These are phyloP conservation scores for Colletotrichum gloeosporioides DNA, from an alignment of 2,329 filamentous ascomycete species.

Conservation along the genomic window DNA sequence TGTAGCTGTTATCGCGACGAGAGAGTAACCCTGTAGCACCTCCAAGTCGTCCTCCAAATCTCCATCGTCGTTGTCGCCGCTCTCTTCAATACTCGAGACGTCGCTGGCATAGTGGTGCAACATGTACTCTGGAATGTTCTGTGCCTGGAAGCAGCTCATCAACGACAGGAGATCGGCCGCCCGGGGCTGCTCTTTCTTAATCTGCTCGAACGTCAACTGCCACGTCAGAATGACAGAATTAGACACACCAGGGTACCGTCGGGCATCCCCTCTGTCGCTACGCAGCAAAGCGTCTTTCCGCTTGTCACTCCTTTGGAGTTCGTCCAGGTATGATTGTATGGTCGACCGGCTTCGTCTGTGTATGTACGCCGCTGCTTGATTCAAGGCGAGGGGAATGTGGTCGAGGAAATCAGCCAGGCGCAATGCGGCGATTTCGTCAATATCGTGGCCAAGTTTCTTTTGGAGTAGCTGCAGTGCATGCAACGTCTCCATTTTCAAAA, in stretches of 20 bases:
- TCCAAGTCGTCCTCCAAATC: conserved; percentile 29
- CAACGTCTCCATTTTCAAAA: conserved; percentile 27
- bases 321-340: conserved; percentile 29
- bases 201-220: conserved; percentile 35
- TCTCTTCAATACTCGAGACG: not conserved
- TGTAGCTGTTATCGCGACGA: conserved; percentile 30
- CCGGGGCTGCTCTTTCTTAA: conserved; percentile 32
- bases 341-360: conserved; percentile 16
- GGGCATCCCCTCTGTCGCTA: not conserved
- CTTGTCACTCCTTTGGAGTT: conserved; percentile 28
- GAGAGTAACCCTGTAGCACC: conserved; percentile 38
- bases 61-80: not conserved
- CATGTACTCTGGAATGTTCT: conserved; percentile 36
- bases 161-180: conserved; percentile 49
- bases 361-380: conserved; percentile 26
- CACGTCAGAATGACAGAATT: conserved; percentile 34
- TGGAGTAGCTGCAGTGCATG: conserved; percentile 31
- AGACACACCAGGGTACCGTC: conserved; percentile 8
- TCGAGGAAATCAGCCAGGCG: conserved; percentile 28
- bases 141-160: conserved; percentile 51
- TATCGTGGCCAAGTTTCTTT: conserved; percentile 19
- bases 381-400: conserved; percentile 37
- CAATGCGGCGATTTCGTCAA: not conserved
- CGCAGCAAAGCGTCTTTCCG: conserved; percentile 27
- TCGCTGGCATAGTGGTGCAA: not conserved